Evolutionary conservation across 2,329 filamentous ascomycete species (phyloP).

Genomic region (Rugonectria rugulosa): DNA sequence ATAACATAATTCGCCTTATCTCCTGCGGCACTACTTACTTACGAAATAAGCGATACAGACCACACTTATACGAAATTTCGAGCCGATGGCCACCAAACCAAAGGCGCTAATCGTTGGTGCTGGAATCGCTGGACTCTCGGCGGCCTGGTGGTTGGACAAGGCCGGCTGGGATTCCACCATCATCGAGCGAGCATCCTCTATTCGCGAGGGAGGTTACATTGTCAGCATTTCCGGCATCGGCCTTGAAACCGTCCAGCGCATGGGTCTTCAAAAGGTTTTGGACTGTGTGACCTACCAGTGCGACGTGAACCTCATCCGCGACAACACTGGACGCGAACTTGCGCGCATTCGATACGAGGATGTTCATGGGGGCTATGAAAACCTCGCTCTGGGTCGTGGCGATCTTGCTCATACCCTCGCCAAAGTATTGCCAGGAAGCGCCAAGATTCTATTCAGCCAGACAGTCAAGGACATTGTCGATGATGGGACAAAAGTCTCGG

Average conservation of each 20-base stretch:
- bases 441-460: background rate
- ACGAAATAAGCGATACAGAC: too few species aligned
- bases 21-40: too few species aligned
- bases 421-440: background rate
- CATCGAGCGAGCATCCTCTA: background rate
- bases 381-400: background rate
- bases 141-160: slow-evolving; percentile 11
- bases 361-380: background rate
- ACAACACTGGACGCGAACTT: background rate
- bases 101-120: slow-evolving; percentile 6
- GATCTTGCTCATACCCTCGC: slow-evolving; percentile 3
- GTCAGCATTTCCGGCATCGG: background rate
- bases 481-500: slow-evolving; percentile 1
- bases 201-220: slow-evolving; percentile 1
- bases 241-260: background rate
- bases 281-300: background rate
- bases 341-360: background rate
- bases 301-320: background rate
- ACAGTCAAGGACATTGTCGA: background rate
- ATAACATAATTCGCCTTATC: too few species aligned
- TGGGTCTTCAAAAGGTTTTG: background rate
- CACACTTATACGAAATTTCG: too few species aligned
- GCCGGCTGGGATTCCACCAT: slow-evolving; percentile 1
- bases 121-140: slow-evolving; percentile 5
- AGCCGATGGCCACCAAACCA: slow-evolving; percentile 54